Evolutionary conservation across 2,329 filamentous ascomycete species (phyloP).

Genomic region (Gnomoniopsis smithogilvyi): DNA sequence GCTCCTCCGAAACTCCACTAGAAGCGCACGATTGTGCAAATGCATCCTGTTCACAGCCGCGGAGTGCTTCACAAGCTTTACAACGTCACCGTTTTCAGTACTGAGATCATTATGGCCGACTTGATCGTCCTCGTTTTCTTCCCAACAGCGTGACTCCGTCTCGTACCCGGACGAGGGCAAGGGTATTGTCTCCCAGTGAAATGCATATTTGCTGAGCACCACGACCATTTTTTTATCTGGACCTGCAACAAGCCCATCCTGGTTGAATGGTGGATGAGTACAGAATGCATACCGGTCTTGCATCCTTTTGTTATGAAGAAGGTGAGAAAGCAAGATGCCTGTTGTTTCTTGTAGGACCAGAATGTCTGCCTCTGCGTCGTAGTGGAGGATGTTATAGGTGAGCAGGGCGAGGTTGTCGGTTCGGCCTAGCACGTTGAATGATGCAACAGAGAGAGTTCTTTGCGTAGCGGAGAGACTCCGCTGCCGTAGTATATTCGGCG

Average conservation of each 20-base stretch:
- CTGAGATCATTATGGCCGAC: too few species aligned
- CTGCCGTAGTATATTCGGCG: neutral
- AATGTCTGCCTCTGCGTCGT: slow-evolving; percentile 41
- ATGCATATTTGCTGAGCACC: slow-evolving; percentile 52
- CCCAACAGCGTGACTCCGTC: too few species aligned
- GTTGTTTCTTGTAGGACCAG: slow-evolving; percentile 62
- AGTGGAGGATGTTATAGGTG: slow-evolving; percentile 40
- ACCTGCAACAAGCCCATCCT: slow-evolving; percentile 50
- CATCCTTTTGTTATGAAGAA: slow-evolving; percentile 46
- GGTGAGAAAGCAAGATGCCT: slow-evolving; percentile 56
- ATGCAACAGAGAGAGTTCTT: slow-evolving; percentile 35
- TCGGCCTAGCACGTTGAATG: slow-evolving; percentile 57
- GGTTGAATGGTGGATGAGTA: slow-evolving; percentile 55
- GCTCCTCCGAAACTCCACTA: slow-evolving; percentile 39
- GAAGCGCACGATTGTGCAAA: slow-evolving; percentile 55
- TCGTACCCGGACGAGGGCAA: slow-evolving; percentile 33
- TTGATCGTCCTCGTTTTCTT: too few species aligned
- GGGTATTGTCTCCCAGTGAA: slow-evolving; percentile 53
- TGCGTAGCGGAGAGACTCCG: neutral
- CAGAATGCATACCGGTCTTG: slow-evolving; percentile 49
- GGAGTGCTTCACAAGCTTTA: too few species aligned
- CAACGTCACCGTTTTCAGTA: too few species aligned
- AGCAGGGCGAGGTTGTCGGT: slow-evolving; percentile 41
- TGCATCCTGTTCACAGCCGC: too few species aligned
- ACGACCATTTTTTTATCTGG: slow-evolving; percentile 60